Conservation (phyloP, 805 yeast genomes). For the Candida methanosorbosa region DNA sequence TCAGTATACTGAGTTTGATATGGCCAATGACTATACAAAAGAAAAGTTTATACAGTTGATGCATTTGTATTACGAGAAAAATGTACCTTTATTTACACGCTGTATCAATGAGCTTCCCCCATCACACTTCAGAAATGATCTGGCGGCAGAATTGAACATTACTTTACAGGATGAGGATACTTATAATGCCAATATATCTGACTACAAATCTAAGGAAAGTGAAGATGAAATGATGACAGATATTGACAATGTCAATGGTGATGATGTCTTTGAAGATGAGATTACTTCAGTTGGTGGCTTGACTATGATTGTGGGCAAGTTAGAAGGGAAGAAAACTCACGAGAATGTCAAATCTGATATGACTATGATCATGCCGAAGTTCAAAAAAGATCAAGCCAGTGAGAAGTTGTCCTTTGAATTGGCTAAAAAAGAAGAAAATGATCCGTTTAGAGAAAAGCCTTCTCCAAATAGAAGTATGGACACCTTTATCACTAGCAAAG, state of each 20-base stretch:
- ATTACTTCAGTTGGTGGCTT: slow-evolving; percentile 16
- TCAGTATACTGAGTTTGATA: slow-evolving; percentile 10
- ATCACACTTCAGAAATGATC: slow-evolving; percentile 1
- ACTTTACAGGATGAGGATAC: not conserved
- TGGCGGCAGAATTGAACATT: not conserved
- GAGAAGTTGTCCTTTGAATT: slow-evolving; percentile 2
- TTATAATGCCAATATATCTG: not conserved
- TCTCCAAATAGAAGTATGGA: no score
- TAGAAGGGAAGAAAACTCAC: no score
- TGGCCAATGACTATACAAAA: slow-evolving; percentile 7
- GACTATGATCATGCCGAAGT: slow-evolving; percentile 29
- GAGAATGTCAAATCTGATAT: slow-evolving; percentile 21
- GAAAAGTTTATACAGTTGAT: slow-evolving; percentile 7
- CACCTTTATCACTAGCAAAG: slow-evolving; percentile 5
- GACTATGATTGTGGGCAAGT: slow-evolving; percentile 22
- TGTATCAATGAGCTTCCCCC: slow-evolving; percentile 9
- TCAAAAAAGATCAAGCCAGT: slow-evolving; percentile 3
- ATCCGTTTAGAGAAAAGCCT: slow-evolving; percentile 10
- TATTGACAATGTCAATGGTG: no score
- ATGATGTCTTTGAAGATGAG: no score
- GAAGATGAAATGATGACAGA: slow-evolving; percentile 1
- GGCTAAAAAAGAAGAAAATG: slow-evolving; percentile 3
- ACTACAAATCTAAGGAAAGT: not conserved
- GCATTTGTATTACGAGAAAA: slow-evolving; percentile 4
- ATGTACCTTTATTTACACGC: slow-evolving; percentile 9